Percentiles rank a stretch among this genome's conserved stretches.
Conservation (phyloP, 2,329 filamentous ascomycete species). For the Didymella segeticola region DNA sequence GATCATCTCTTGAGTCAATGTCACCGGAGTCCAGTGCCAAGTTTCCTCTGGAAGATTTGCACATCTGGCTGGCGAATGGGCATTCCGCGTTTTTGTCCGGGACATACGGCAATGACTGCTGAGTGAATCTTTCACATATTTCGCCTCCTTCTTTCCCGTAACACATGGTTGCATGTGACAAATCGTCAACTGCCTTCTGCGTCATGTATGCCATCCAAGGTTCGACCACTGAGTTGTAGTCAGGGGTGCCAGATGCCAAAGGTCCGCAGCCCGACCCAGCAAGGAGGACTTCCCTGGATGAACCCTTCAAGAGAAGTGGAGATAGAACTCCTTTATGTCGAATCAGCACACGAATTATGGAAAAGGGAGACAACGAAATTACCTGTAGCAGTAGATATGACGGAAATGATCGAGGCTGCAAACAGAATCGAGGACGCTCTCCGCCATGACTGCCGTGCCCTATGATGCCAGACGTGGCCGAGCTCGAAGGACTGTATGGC, state of each 20-base stretch:
- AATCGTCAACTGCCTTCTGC: background rate
- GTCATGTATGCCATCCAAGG: background rate
- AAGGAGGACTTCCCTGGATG: conserved; percentile 41
- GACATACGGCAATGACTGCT: background rate
- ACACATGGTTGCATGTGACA: conserved; percentile 15
- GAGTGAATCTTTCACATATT: background rate
- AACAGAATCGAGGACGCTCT: conserved; percentile 21
- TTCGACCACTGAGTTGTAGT: background rate
- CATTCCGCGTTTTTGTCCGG: background rate
- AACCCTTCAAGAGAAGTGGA: conserved; percentile 35
- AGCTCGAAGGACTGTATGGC: conserved; percentile 5
- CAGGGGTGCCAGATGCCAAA: background rate
- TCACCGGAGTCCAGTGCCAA: background rate
- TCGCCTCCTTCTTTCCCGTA: background rate
- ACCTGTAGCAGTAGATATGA: background rate
- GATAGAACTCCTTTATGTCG: conserved; percentile 38
- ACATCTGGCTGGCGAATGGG: background rate
- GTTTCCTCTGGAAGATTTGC: background rate
- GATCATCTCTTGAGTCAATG: background rate
- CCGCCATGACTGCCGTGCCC: background rate
- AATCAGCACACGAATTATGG: background rate
- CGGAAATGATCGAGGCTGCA: conserved; percentile 12
- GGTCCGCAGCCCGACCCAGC: conserved; percentile 27
- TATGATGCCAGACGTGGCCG: conserved; percentile 2
- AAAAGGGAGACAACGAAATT: background rate